A percentile compares a stretch with the other conserved stretches of the same genome.
phyloP scores from a whole-genome alignment of 768 basidiomycete genomes.

The Candolleomyces aberdarensis region DNA sequence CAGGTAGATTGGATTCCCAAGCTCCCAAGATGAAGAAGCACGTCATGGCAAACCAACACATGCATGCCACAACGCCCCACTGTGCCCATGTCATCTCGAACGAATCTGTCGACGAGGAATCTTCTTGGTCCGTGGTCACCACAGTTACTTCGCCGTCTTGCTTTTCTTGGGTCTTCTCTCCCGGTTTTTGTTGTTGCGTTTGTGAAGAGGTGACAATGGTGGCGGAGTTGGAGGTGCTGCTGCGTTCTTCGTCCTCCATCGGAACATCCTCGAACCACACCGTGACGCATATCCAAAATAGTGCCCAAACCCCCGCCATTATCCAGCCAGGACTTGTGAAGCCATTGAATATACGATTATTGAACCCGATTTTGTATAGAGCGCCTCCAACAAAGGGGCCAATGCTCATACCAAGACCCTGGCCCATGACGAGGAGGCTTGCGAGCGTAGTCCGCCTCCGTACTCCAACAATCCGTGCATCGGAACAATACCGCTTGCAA shows the following conservation, averaged over 20 bases:
- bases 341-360: slow-evolving; percentile 58
- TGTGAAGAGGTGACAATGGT: neutral
- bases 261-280: slow-evolving; percentile 41
- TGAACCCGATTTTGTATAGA: slow-evolving; percentile 58
- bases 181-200: neutral
- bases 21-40: slow-evolving; percentile 69
- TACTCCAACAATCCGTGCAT: slow-evolving; percentile 64
- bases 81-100: slow-evolving; percentile 14
- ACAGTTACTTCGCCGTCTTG: neutral
- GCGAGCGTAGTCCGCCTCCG: slow-evolving; percentile 61
- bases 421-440: slow-evolving; percentile 60
- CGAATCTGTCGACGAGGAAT: slow-evolving; percentile 8
- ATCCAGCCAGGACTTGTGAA: slow-evolving; percentile 67
- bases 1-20: slow-evolving; percentile 68
- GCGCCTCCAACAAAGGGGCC: slow-evolving; percentile 66
- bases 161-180: neutral
- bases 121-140: slow-evolving; percentile 1
- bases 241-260: neutral
- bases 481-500: slow-evolving; percentile 65
- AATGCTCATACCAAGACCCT: slow-evolving; percentile 57
- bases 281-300: slow-evolving; percentile 43
- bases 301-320: slow-evolving; percentile 50
- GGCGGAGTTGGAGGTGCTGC: neutral
- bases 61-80: slow-evolving; percentile 55
- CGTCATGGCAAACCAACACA: slow-evolving; percentile 71